Evolutionary conservation across 2,329 filamentous ascomycete species (phyloP), one percentile per base, ranked within the genome.

Genomic region (Aspergillus ochraceoroseus): DNA sequence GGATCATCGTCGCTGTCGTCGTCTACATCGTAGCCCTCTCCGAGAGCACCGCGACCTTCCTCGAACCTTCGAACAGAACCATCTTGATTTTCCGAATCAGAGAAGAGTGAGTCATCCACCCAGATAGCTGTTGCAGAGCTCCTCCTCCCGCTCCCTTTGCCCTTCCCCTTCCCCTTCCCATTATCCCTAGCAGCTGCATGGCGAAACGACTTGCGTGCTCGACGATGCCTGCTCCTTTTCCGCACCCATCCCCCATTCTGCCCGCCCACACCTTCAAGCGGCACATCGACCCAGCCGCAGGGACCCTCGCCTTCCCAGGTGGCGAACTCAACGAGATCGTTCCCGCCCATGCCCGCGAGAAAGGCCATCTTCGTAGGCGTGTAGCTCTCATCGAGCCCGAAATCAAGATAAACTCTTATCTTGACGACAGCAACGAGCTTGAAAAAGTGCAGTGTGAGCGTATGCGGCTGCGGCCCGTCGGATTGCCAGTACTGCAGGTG

Each of bases 281-380:
- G 80, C 1, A 95, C 83, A 60, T 94, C 84, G 41, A 95, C 83
- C 92, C 92, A 98, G 5, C 92, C 92, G 29, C 81, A 77, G 0
- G 90, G 90, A 43, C 80, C 82, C 49, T 81, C 79, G 15, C 95
- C 81, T 48, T 79, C 76, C 73, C 95, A 83, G 15, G 81, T 81
- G 1, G 82, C 82, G 63, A 95, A 96, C 48, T 92, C 85, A 38
- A 94, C 83, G 7, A 96, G 77, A 58, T 94, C 88, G 63, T 96
- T 92, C 50, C 88, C 84, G 30, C 88, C 87, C 48, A 87, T 95
- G 8, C 92, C 92, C 0, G 89, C 90, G 25, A 84, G 79, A 59
- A 96, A 88, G 32, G 85, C 72, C 56, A 98, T 94, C 55, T 88
- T 86, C 1, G 89, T 96, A 0, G 92, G 92, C 2, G 92, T 98